Conservation (phyloP, 2,329 filamentous ascomycete genomes). For the Cladosporium oxysporum region DNA sequence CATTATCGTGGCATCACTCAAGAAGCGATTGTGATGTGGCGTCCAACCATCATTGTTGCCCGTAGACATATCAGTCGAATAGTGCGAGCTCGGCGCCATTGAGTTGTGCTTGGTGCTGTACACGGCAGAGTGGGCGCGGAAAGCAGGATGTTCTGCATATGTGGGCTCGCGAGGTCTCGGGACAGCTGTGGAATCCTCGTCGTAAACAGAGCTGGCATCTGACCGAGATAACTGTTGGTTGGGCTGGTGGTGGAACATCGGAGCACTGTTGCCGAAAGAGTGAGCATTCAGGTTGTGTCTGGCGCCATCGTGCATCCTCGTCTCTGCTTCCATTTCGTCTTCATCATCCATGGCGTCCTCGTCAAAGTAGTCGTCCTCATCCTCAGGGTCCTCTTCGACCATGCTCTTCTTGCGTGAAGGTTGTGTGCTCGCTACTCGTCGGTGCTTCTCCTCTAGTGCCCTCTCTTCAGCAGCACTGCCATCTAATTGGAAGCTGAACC, state of each 20-base stretch:
- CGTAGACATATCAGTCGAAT: slow-evolving; percentile 4
- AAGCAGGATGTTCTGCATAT: slow-evolving; percentile 35
- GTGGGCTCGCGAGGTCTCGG: slow-evolving; percentile 25
- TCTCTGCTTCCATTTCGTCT: slow-evolving; percentile 46
- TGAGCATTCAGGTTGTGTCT: neutral
- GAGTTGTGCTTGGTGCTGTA: slow-evolving; percentile 20
- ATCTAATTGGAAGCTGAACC: slow-evolving; percentile 81
- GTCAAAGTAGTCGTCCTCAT: slow-evolving; percentile 41
- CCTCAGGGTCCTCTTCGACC: slow-evolving; percentile 33
- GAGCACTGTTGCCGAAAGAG: neutral
- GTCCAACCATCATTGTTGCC: slow-evolving; percentile 8
- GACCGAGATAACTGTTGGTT: slow-evolving; percentile 19
- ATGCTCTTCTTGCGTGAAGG: slow-evolving; percentile 5
- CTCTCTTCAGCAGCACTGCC: slow-evolving; percentile 66
- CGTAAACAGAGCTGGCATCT: slow-evolving; percentile 62
- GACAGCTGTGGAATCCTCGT: slow-evolving; percentile 41
- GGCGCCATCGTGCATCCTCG: slow-evolving; percentile 5
- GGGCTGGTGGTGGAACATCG: slow-evolving; percentile 6
- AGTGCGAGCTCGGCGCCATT: slow-evolving; percentile 13
- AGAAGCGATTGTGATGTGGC: slow-evolving; percentile 14
- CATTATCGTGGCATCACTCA: slow-evolving; percentile 19
- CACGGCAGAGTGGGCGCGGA: slow-evolving; percentile 32
- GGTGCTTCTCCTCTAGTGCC: slow-evolving; percentile 70
- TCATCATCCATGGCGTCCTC: slow-evolving; percentile 47
- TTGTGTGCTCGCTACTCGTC: slow-evolving; percentile 24